Conservation (phyloP, 2,329 filamentous ascomycete genomes). For the Neonectria sp. region DNA sequence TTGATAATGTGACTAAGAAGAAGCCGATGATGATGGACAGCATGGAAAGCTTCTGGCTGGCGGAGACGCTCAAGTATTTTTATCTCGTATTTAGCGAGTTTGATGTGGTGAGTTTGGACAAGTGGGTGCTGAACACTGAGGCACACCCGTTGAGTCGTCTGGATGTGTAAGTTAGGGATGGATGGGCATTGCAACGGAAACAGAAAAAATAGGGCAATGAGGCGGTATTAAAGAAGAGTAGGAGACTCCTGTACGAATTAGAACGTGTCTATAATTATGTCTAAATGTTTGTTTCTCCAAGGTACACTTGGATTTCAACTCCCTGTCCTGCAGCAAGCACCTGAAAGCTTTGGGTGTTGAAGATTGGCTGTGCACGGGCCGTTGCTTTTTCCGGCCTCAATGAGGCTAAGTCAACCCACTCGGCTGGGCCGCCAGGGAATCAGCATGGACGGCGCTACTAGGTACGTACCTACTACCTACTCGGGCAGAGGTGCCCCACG, state of each 20-base stretch:
- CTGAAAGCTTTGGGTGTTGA: conserved; percentile 1
- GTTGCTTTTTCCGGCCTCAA: conserved; percentile 31
- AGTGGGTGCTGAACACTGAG: conserved; percentile 74
- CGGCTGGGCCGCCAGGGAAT: conserved; percentile 6
- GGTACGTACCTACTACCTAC: conserved; percentile 34
- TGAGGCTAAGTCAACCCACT: background rate
- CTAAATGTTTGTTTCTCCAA: background rate
- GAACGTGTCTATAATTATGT: conserved; percentile 10
- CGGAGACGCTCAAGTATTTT: conserved; percentile 78
- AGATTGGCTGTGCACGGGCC: conserved; percentile 18
- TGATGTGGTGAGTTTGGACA: conserved; percentile 71
- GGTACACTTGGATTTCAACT: background rate
- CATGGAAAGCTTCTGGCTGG: conserved; percentile 85
- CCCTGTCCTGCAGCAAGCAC: background rate
- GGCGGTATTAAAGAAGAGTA: conserved; percentile 2
- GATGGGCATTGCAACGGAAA: conserved; percentile 4
- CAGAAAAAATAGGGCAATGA: conserved; percentile 1
- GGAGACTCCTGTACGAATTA: conserved; percentile 6
- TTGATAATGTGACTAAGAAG: conserved; percentile 71
- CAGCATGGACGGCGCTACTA: background rate
- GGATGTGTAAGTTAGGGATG: conserved; percentile 31
- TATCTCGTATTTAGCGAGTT: conserved; percentile 75
- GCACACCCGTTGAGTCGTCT: conserved; percentile 63
- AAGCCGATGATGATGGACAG: conserved; percentile 63
- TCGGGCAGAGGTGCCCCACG: conserved; percentile 40